A percentile compares a stretch with the other conserved stretches of the same genome.
Evolutionary conservation across 2,329 filamentous ascomycete genomes (phyloP).

Genomic region (Huntiella abstrusa): DNA sequence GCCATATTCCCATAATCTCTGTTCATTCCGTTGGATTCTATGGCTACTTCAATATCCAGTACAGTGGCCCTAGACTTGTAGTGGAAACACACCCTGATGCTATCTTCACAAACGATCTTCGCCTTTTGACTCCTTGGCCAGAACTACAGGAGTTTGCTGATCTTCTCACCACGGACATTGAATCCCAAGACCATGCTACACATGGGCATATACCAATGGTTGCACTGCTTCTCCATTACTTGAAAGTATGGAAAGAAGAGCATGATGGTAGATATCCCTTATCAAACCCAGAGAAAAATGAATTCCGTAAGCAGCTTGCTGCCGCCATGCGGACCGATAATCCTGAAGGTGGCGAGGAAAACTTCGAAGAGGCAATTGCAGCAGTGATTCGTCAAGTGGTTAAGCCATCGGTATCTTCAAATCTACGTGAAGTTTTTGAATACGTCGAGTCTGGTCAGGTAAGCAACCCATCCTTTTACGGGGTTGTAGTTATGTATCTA

Average conservation of each 20-base stretch:
- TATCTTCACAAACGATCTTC: slow-evolving; percentile 65
- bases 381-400: slow-evolving; percentile 80
- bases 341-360: slow-evolving; percentile 80
- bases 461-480: background rate
- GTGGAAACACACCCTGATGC: slow-evolving; percentile 91
- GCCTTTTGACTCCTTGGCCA: slow-evolving; percentile 70
- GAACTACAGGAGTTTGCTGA: slow-evolving; percentile 52
- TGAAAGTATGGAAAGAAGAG: slow-evolving; percentile 57
- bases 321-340: slow-evolving; percentile 50
- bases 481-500: background rate
- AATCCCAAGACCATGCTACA: slow-evolving; percentile 53
- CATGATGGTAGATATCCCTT: slow-evolving; percentile 51
- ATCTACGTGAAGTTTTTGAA: slow-evolving; percentile 56
- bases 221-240: slow-evolving; percentile 61
- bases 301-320: slow-evolving; percentile 55
- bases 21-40: slow-evolving; percentile 87
- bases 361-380: slow-evolving; percentile 79
- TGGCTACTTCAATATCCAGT: slow-evolving; percentile 62
- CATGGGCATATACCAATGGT: slow-evolving; percentile 88
- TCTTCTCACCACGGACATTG: slow-evolving; percentile 49
- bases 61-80: slow-evolving; percentile 70
- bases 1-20: slow-evolving; percentile 57
- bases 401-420: slow-evolving; percentile 44
- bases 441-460: slow-evolving; percentile 8
- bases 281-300: slow-evolving; percentile 69